phyloP scores from a whole-genome alignment of 2,329 filamentous ascomycete genomes.

The Verticillium dahliae region DNA sequence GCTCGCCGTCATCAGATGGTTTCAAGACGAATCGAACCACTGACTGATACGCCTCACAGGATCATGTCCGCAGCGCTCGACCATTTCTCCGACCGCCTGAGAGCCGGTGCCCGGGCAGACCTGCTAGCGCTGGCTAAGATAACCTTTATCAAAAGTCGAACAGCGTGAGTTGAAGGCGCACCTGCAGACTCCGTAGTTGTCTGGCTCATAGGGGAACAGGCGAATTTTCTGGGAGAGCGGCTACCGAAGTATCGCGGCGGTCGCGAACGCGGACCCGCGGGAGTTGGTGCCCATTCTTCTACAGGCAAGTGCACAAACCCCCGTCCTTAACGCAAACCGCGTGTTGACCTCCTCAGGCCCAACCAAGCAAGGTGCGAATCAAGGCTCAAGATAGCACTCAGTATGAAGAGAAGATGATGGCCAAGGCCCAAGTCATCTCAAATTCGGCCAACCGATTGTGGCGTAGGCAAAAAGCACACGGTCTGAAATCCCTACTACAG shows the following conservation, averaged over 20 bases:
- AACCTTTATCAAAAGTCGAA: constrained; percentile 70
- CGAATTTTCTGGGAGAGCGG: constrained; percentile 71
- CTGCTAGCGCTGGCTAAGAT: constrained; percentile 65
- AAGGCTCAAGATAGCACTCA: constrained; percentile 51
- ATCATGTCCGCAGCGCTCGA: constrained; percentile 66
- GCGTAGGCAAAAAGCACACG: constrained; percentile 39
- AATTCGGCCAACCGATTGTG: constrained; percentile 63
- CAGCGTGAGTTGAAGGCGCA: constrained; percentile 41
- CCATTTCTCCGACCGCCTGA: constrained; percentile 68
- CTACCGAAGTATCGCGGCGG: constrained; percentile 58
- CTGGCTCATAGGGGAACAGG: constrained; percentile 11
- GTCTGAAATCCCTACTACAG: background rate
- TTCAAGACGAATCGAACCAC: background rate
- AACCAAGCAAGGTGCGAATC: constrained; percentile 57
- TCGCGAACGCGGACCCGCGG: constrained; percentile 62
- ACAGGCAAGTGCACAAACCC: constrained; percentile 41
- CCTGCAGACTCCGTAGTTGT: background rate
- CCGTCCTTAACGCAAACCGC: too few relatives aligned
- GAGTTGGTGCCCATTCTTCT: constrained; percentile 67
- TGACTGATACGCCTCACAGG: constrained; percentile 24
- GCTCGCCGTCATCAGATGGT: background rate
- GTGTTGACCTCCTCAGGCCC: constrained; percentile 39
- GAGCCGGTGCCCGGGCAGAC: constrained; percentile 65
- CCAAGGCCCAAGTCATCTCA: constrained; percentile 62
- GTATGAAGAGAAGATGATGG: constrained; percentile 56